Evolutionary conservation across 1,284 basidiomycete genomes (phyloP).

Genomic region (Rhodofomes roseus): DNA sequence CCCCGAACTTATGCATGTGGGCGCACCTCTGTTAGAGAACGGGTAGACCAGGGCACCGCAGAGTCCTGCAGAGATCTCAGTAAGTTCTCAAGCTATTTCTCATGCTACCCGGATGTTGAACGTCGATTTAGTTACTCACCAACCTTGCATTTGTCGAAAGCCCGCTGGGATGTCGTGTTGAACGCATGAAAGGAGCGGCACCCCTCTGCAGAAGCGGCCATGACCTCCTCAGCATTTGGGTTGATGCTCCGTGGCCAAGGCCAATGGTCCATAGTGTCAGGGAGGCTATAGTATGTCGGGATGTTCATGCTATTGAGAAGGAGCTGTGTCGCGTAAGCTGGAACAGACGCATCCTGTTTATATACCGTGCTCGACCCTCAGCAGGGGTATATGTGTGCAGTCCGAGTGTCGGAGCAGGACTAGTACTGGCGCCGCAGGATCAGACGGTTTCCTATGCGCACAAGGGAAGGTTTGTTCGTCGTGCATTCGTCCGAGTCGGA

Average conservation of each 20-base stretch:
- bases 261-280: constrained; percentile 13
- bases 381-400: too few species aligned
- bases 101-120: constrained; percentile 5
- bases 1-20: background rate
- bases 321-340: too few species aligned
- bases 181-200: constrained; percentile 27
- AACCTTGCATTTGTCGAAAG: constrained; percentile 31
- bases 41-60: constrained; percentile 25
- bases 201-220: constrained; percentile 30
- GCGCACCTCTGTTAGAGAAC: constrained; percentile 16
- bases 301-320: too few species aligned
- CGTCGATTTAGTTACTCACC: constrained; percentile 10
- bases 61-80: constrained; percentile 21
- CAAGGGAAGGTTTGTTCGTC: too few species aligned
- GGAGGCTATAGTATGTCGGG: constrained; percentile 4
- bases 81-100: background rate
- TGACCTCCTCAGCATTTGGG: constrained; percentile 21
- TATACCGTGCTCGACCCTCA: too few species aligned
- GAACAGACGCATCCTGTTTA: too few species aligned
- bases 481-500: too few species aligned
- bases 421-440: too few species aligned
- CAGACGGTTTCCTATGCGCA: too few species aligned
- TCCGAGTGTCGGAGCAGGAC: too few species aligned
- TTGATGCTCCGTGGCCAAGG: constrained; percentile 15
- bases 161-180: constrained; percentile 24